phyloP scores from a whole-genome alignment of 495 filamentous ascomycete species.

The Aspergillus avenaceus region DNA sequence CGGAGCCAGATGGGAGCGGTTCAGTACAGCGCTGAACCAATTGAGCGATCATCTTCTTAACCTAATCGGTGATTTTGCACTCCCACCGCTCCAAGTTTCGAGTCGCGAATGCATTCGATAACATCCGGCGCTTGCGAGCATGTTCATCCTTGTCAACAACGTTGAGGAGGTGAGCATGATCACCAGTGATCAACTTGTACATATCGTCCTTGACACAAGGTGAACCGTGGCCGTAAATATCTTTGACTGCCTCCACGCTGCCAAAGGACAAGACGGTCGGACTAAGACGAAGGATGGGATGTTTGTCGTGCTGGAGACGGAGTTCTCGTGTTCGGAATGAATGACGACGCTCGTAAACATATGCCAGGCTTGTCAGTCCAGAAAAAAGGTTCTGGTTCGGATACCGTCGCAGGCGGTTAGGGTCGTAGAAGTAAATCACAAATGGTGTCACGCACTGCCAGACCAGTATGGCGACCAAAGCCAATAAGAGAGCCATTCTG shows the following conservation, averaged over 20 bases:
- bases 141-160: conserved; percentile 28
- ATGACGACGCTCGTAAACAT: conserved; percentile 11
- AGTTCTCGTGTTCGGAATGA: not conserved
- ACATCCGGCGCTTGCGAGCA: conserved; percentile 29
- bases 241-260: conserved; percentile 34
- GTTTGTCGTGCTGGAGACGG: not conserved
- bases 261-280: conserved; percentile 40
- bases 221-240: conserved; percentile 46
- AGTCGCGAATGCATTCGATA: conserved; percentile 37
- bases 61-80: conserved; percentile 38
- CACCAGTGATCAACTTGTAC: conserved; percentile 29
- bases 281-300: conserved; percentile 29
- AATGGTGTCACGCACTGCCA: no score
- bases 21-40: conserved; percentile 16
- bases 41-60: conserved; percentile 18
- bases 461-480: no score
- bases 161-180: conserved; percentile 28
- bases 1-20: no score
- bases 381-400: conserved; percentile 25
- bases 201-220: conserved; percentile 34
- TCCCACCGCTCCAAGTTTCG: conserved; percentile 43
- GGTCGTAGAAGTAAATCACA: conserved; percentile 27
- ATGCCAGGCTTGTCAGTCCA: conserved; percentile 28
- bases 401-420: conserved; percentile 32
- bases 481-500: no score